These are phyloP conservation scores for Penicillium capsulatum DNA, from an alignment of 2,329 filamentous ascomycete genomes.

Conservation along the genomic window DNA sequence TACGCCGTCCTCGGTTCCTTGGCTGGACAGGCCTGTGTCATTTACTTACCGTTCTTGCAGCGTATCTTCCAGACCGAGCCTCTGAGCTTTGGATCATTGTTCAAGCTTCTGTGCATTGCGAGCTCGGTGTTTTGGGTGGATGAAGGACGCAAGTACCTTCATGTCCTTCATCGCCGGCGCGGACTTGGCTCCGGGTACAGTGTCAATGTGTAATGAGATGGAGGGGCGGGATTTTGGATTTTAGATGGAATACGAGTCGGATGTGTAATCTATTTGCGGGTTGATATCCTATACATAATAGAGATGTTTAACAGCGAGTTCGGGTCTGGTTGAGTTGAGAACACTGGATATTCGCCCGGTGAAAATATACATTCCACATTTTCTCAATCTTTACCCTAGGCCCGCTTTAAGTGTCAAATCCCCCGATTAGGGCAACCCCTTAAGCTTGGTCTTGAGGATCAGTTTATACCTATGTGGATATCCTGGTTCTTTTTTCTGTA, in stretches of 20 bases:
- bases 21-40: slow-evolving; percentile 80
- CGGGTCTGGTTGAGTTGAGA: no score
- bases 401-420: no score
- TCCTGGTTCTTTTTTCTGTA: no score
- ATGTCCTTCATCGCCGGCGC: slow-evolving; percentile 29
- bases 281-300: slow-evolving; percentile 20
- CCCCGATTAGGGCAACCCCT: no score
- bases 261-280: slow-evolving; percentile 15
- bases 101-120: slow-evolving; percentile 68
- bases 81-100: slow-evolving; percentile 67
- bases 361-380: no score
- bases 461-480: no score
- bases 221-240: slow-evolving; percentile 11
- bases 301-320: slow-evolving; percentile 6
- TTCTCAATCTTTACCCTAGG: no score
- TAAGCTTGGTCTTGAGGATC: no score
- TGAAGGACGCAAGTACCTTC: slow-evolving; percentile 73
- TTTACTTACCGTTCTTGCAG: slow-evolving; percentile 92
- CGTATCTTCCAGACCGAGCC: slow-evolving; percentile 94
- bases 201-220: slow-evolving; percentile 33
- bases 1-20: slow-evolving; percentile 86
- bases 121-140: slow-evolving; percentile 95
- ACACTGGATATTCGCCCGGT: no score
- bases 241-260: slow-evolving; percentile 1
- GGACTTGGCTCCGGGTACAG: slow-evolving; percentile 39